Percentiles rank a stretch among this genome's conserved stretches.
Conservation (phyloP, 1,139 yeast species). For the Debaryomyces sp. region DNA sequence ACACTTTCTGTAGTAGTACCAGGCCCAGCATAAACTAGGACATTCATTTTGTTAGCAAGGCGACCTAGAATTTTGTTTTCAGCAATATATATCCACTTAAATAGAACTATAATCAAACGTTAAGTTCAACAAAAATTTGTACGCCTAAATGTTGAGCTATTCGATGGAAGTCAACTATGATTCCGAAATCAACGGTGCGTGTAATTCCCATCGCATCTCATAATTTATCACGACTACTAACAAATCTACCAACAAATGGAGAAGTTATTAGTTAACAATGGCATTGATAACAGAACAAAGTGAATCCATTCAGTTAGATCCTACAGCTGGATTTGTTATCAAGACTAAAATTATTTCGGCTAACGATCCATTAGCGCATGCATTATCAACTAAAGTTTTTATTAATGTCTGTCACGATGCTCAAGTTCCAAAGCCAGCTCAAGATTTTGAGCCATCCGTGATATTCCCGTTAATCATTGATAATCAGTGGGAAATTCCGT, state of each 20-base stretch:
- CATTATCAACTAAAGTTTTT: conserved; percentile 65
- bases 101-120: not conserved
- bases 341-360: conserved; percentile 55
- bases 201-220: conserved; percentile 2
- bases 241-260: not conserved
- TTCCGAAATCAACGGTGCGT: not conserved
- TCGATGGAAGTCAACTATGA: not conserved
- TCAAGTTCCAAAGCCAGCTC: conserved; percentile 57
- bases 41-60: conserved; percentile 56
- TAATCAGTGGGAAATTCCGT: conserved; percentile 84
- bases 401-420: conserved; percentile 72
- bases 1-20: conserved; percentile 90
- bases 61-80: not conserved
- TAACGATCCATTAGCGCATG: conserved; percentile 21
- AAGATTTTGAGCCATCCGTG: conserved; percentile 54
- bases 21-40: conserved; percentile 77
- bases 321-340: conserved; percentile 65
- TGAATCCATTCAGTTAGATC: conserved; percentile 31
- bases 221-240: not conserved
- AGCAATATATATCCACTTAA: not conserved
- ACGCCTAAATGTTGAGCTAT: not conserved
- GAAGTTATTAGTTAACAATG: conserved; percentile 6
- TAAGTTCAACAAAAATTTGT: not conserved
- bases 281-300: conserved; percentile 22
- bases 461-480: conserved; percentile 69